These are phyloP conservation scores for Penicillium waksmanii DNA, from an alignment of 495 filamentous ascomycete species.

Conservation along the genomic window DNA sequence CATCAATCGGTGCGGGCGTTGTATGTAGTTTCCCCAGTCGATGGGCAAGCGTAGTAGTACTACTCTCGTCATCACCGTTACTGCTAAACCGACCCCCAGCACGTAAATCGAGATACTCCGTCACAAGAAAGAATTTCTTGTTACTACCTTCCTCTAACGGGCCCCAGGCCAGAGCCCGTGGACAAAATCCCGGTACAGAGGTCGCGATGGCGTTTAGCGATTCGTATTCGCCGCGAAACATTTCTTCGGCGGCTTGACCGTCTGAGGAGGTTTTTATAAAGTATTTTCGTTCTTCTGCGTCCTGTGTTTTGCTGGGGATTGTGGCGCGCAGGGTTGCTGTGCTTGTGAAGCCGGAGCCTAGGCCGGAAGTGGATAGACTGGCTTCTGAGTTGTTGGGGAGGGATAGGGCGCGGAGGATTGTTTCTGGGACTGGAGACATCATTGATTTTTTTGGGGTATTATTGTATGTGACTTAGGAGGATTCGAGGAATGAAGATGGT, in stretches of 20 bases:
- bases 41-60: slow-evolving; percentile 57
- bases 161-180: slow-evolving; percentile 72
- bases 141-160: slow-evolving; percentile 50
- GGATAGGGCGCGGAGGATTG: slow-evolving; percentile 66
- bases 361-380: slow-evolving; percentile 56
- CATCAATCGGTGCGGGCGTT: slow-evolving; percentile 66
- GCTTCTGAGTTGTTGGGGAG: slow-evolving; percentile 60
- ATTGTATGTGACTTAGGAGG: neutral
- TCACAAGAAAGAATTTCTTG: slow-evolving; percentile 70
- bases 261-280: slow-evolving; percentile 78
- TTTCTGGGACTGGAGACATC: slow-evolving; percentile 52
- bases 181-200: slow-evolving; percentile 73
- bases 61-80: slow-evolving; percentile 28
- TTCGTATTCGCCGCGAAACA: slow-evolving; percentile 85
- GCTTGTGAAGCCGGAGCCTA: slow-evolving; percentile 76
- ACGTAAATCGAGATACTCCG: slow-evolving; percentile 76
- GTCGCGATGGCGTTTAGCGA: slow-evolving; percentile 80
- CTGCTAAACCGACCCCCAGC: neutral
- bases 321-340: slow-evolving; percentile 68
- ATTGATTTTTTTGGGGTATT: slow-evolving; percentile 1
- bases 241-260: slow-evolving; percentile 64
- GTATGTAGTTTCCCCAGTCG: slow-evolving; percentile 82
- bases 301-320: slow-evolving; percentile 32
- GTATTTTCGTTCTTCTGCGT: slow-evolving; percentile 58
- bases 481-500: neutral